Evolutionary conservation across 495 filamentous ascomycete species (phyloP).

Genomic region (Aspergillus campestris): DNA sequence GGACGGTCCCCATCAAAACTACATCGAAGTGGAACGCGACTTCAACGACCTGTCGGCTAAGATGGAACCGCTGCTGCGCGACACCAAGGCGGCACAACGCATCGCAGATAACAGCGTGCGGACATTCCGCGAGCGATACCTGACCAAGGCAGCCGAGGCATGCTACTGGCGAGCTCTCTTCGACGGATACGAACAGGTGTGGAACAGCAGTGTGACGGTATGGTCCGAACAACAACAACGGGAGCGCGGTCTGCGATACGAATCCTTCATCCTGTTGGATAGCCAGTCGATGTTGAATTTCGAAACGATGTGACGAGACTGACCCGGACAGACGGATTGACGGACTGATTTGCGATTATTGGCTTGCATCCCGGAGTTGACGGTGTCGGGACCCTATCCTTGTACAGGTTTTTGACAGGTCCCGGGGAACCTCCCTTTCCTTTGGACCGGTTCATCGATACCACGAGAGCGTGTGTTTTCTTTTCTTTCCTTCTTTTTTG

Average conservation of each 20-base stretch:
- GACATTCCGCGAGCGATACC: slow-evolving; percentile 49
- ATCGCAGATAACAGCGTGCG: slow-evolving; percentile 48
- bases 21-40: slow-evolving; percentile 49
- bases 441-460: too few relatives aligned
- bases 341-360: not conserved
- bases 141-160: slow-evolving; percentile 49
- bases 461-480: too few relatives aligned
- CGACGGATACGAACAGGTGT: slow-evolving; percentile 37
- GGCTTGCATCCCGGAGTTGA: not conserved
- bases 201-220: slow-evolving; percentile 24
- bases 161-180: slow-evolving; percentile 52
- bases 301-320: not conserved
- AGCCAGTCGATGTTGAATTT: slow-evolving; percentile 29
- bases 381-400: too few relatives aligned
- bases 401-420: too few relatives aligned
- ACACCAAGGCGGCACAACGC: slow-evolving; percentile 36
- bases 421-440: too few relatives aligned
- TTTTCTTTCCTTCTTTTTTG: too few relatives aligned
- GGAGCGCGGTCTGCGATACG: slow-evolving; percentile 31
- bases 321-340: too few relatives aligned
- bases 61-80: slow-evolving; percentile 36
- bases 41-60: slow-evolving; percentile 48
- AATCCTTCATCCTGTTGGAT: slow-evolving; percentile 31
- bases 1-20: slow-evolving; percentile 51
- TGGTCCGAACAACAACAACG: slow-evolving; percentile 11